phyloP scores from a whole-genome alignment of 192 early-diverging fungal genomes.

The Helicostylum pulchrum region DNA sequence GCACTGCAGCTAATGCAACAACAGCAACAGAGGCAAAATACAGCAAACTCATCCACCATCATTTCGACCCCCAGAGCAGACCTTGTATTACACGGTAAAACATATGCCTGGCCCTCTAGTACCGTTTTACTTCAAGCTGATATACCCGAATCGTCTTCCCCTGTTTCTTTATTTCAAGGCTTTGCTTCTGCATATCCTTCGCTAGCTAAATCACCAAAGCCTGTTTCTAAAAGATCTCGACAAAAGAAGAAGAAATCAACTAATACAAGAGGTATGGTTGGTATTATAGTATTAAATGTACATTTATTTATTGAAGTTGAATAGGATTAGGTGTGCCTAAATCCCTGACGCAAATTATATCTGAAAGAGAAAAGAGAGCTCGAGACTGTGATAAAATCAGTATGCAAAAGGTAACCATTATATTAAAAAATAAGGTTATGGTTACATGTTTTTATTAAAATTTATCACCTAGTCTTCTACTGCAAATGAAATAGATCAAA shows the following conservation, averaged over 20 bases:
- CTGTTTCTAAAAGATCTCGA: slow-evolving; percentile 5
- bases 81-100: slow-evolving; percentile 11
- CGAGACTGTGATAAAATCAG: slow-evolving; percentile 51
- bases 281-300: background rate
- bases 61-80: background rate
- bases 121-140: slow-evolving; percentile 42
- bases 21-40: slow-evolving; percentile 20
- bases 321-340: slow-evolving; percentile 1
- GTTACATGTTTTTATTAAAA: background rate
- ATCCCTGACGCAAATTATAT: slow-evolving; percentile 43
- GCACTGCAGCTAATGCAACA: slow-evolving; percentile 50
- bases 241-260: slow-evolving; percentile 15
- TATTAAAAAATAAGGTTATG: background rate
- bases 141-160: slow-evolving; percentile 50
- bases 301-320: too few species aligned
- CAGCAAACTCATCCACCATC: background rate
- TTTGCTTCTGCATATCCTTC: slow-evolving; percentile 53
- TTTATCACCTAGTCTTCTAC: slow-evolving; percentile 34
- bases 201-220: slow-evolving; percentile 8
- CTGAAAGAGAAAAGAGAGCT: slow-evolving; percentile 46
- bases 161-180: slow-evolving; percentile 55
- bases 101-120: slow-evolving; percentile 32
- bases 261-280: slow-evolving; percentile 14
- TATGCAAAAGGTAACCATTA: slow-evolving; percentile 43
- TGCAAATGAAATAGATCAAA: slow-evolving; percentile 44